Base-by-base conservation (phyloP, 352 stramenopile species). In the Globisporangium paroecandrum region DNA sequence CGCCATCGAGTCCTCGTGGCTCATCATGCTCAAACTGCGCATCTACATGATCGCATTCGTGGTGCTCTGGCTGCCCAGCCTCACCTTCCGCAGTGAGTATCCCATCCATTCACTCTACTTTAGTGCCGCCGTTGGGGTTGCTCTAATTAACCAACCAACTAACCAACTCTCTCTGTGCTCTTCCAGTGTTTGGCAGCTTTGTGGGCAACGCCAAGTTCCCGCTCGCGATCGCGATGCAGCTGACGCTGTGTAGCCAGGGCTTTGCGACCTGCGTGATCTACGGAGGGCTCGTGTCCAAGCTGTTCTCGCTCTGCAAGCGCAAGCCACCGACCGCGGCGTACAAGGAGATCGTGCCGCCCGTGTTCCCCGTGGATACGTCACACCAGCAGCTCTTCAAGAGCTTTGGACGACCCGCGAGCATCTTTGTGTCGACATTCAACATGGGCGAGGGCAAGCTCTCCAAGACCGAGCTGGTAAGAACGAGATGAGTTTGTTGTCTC, bases 351-450 rank as follows among this genome's bases (percentile, higher is more conserved):
- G 27, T 68, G 0, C 75, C 77, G 2, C 76, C 78, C 3, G 72
- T 76, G 2, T 78, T 79, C 47, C 71, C 71, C 7, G 78, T 66
- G 0, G 68, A 72, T 38, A 66, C 70, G 3, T 65, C 60, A 15
- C 43, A 59, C 10, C 29, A 46, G 18, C 51, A 62, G 6, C 73
- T 76, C 46, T 54, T 59, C 46, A 72, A 83, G 54, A 74, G 81
- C 51, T 79, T 77, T 46, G 78, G 77, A 18, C 74, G 79, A 22
- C 82, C 82, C 15, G 79, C 81, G 7, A 80, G 77, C 36, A 85
- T 95, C 65, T 94, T 93, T 41, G 84, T 91, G 27, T 88, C 87
- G 18, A 94, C 87, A 29, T 95, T 93, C 72, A 95, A 95, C 74
- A 87, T 95, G 81, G 87, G 85, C 61, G 87, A 95, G 64, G 82